These are phyloP conservation scores for Candolleomyces aberdarensis DNA, from an alignment of 768 basidiomycete genomes.

Conservation along the genomic window DNA sequence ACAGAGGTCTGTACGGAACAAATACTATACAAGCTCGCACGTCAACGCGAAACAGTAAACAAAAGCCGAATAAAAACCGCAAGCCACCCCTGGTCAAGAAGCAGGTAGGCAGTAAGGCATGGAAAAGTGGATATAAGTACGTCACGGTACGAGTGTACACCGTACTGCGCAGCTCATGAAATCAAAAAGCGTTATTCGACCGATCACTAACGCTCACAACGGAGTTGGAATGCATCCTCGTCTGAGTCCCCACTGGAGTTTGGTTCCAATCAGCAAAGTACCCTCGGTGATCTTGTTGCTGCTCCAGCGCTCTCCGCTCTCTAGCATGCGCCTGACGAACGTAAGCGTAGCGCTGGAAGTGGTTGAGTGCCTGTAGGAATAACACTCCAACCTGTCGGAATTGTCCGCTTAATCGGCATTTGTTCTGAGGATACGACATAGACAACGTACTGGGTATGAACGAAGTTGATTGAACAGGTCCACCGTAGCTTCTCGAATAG, in stretches of 20 bases:
- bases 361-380: slow-evolving; percentile 76
- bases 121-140: no score
- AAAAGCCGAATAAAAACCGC: no score
- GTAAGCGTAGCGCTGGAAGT: slow-evolving; percentile 88
- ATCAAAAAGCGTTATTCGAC: neutral
- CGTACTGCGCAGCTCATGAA: no score
- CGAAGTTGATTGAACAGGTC: slow-evolving; percentile 83
- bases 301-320: slow-evolving; percentile 38
- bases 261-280: slow-evolving; percentile 2
- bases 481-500: slow-evolving; percentile 74
- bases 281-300: slow-evolving; percentile 27
- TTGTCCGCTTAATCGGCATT: neutral
- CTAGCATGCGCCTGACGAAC: slow-evolving; percentile 75
- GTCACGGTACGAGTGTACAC: no score
- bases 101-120: no score
- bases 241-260: neutral
- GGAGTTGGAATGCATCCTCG: slow-evolving; percentile 32
- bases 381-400: slow-evolving; percentile 66
- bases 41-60: no score
- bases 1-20: no score
- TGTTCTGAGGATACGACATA: slow-evolving; percentile 8
- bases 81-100: no score
- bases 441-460: slow-evolving; percentile 60
- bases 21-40: no score
- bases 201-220: slow-evolving; percentile 5